Evolutionary conservation across 352 stramenopile species (phyloP), one percentile per base, ranked within the genome.

Genomic region (Blastocystis hominis): DNA sequence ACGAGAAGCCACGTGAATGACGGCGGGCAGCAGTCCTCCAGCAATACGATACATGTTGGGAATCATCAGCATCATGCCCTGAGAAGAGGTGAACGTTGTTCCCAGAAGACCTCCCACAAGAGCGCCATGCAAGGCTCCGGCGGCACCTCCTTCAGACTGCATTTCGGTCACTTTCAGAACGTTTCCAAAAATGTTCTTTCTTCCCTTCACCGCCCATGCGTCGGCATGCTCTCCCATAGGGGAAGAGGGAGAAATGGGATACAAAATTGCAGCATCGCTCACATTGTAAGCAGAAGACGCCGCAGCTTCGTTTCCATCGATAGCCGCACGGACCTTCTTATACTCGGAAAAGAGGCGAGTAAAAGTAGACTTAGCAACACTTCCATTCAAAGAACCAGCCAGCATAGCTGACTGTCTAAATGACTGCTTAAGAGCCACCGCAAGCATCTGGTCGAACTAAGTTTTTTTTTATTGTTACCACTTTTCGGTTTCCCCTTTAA

Each of bases 1-100:
- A 68, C 92, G 91, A 34, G 93, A 92, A n/a, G 94, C 93, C 38
- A 96, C 94, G 90, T 97, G 94, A 47, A 96, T 91, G 44, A 96
- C 93, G 1, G 92, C 64, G 47, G 64, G 64, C 10, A 75, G 47
- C 42, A 75, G 64, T n/a, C 54, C 64, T 0, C 64, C 64, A 10
- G 64, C 17, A 56, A 75, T 75, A 93, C 90, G 86, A n/a, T 75
- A 30, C 17, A 94, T 89, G 63, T 90, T 92, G 53, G 92, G 91
- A 61, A 93, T 75, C 90, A 94, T 93, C 55, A 93, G 89, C 62
- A 91, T 91, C 88, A 94, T 89, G 86, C 90, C 91, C 89, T 94
- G 92, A 89, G 91, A 93, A 40, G 92, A 91, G 59, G 93, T 89
- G 53, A 94, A 88, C 46, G 89, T 91, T 0, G 92, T 50, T 2